These are phyloP conservation scores for Chenopodium suecicum DNA, from an alignment of 148 eudicot species.

Conservation along the genomic window DNA sequence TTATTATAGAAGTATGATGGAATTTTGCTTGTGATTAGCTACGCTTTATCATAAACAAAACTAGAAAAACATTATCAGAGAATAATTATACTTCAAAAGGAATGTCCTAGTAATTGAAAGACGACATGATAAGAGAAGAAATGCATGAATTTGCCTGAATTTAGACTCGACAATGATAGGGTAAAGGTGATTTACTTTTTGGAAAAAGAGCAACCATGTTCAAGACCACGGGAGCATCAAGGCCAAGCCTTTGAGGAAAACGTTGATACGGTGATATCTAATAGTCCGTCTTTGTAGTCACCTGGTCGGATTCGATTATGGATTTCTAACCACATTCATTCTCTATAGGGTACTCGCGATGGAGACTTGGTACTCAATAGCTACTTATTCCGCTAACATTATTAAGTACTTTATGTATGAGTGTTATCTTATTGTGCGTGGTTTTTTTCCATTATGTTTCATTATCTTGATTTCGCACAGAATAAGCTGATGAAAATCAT, in stretches of 20 bases:
- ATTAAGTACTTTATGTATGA: too few species aligned
- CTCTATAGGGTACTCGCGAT: neutral
- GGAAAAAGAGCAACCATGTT: neutral
- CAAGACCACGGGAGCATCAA: neutral
- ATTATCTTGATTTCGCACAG: too few species aligned
- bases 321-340: neutral
- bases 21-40: slow-evolving; percentile 4
- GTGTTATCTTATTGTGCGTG: too few species aligned
- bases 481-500: too few species aligned
- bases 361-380: too few species aligned
- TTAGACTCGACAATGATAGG: neutral
- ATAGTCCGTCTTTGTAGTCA: too few species aligned
- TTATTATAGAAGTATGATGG: slow-evolving; percentile 7
- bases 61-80: neutral
- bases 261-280: neutral
- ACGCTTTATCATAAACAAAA: neutral
- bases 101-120: neutral
- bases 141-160: neutral
- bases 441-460: too few species aligned
- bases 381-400: too few species aligned
- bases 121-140: neutral
- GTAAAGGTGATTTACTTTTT: neutral
- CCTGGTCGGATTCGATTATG: neutral
- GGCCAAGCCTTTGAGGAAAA: neutral
- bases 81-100: neutral